Conservation (phyloP, 1,139 yeast species). For the Pichia sp. region DNA sequence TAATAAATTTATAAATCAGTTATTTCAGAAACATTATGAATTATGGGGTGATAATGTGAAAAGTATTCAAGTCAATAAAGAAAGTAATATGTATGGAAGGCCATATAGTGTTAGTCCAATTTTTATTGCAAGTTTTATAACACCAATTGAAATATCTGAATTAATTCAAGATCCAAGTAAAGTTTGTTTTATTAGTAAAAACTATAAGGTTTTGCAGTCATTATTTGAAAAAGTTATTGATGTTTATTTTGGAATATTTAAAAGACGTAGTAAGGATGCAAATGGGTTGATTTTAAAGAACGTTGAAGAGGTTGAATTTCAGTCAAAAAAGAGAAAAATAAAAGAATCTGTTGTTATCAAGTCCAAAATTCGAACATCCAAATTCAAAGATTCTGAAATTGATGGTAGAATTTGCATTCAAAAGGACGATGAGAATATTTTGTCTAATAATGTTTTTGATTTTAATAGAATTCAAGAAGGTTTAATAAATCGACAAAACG, state of each 20-base stretch:
- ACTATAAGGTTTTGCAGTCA: slow-evolving; percentile 28
- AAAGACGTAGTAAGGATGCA: neutral
- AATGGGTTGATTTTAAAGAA: neutral
- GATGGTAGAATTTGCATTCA: slow-evolving; percentile 1
- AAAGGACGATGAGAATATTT: neutral
- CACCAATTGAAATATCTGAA: slow-evolving; percentile 33
- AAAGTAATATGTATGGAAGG: slow-evolving; percentile 26
- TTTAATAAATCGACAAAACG: neutral
- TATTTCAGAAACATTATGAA: slow-evolving; percentile 17
- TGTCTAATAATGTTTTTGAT: neutral
- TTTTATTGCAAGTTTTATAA: slow-evolving; percentile 33
- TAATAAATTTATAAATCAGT: slow-evolving; percentile 25
- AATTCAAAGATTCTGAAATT: neutral
- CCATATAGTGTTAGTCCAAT: slow-evolving; percentile 32
- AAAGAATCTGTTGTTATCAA: slow-evolving; percentile 1
- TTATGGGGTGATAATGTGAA: slow-evolving; percentile 8
- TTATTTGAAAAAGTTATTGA: slow-evolving; percentile 31
- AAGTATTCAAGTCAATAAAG: neutral
- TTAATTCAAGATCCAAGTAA: slow-evolving; percentile 40
- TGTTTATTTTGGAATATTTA: slow-evolving; percentile 24
- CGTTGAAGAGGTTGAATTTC: neutral
- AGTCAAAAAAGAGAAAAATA: slow-evolving; percentile 5
- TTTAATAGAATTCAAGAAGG: slow-evolving; percentile 1
- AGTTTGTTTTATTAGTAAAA: slow-evolving; percentile 25
- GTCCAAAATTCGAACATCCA: slow-evolving; percentile 2